These are phyloP conservation scores for Penicillium silybi DNA, from an alignment of 495 filamentous ascomycete genomes.

Conservation along the genomic window DNA sequence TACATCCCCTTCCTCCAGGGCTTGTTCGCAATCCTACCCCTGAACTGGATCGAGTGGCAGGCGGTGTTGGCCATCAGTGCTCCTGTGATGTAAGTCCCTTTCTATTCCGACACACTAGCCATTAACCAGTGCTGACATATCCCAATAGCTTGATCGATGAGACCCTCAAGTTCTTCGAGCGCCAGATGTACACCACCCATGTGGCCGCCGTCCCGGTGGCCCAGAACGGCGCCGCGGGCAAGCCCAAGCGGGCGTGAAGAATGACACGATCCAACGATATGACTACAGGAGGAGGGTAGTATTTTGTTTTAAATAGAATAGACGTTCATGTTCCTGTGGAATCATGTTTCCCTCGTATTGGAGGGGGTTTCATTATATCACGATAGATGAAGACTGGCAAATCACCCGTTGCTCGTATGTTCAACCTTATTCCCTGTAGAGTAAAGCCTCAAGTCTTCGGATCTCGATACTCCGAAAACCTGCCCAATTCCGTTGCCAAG, in stretches of 20 bases:
- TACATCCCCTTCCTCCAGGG: conserved; percentile 87
- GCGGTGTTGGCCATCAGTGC: conserved; percentile 85
- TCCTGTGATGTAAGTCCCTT: conserved; percentile 81
- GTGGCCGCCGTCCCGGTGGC: conserved; percentile 12
- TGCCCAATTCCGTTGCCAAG: not conserved
- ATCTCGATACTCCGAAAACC: not conserved
- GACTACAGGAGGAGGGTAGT: not conserved
- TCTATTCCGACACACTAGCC: not conserved
- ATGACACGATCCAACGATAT: conserved; percentile 20
- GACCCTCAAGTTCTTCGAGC: conserved; percentile 75
- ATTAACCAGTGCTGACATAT: conserved; percentile 9
- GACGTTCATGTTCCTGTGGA: not conserved
- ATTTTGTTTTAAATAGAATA: conserved; percentile 3
- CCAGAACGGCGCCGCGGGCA: conserved; percentile 34
- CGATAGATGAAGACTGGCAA: conserved; percentile 17
- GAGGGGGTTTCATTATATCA: conserved; percentile 5
- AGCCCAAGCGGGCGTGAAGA: conserved; percentile 40
- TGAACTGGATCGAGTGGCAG: conserved; percentile 89
- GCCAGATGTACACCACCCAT: conserved; percentile 47
- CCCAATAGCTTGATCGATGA: conserved; percentile 80
- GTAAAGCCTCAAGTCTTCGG: not conserved
- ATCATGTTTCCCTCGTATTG: not conserved
- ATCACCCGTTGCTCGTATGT: conserved; percentile 3
- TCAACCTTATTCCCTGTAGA: not conserved
- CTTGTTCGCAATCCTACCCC: conserved; percentile 86